Conservation (phyloP, 768 basidiomycete species). For the Termitomyces sp. region DNA sequence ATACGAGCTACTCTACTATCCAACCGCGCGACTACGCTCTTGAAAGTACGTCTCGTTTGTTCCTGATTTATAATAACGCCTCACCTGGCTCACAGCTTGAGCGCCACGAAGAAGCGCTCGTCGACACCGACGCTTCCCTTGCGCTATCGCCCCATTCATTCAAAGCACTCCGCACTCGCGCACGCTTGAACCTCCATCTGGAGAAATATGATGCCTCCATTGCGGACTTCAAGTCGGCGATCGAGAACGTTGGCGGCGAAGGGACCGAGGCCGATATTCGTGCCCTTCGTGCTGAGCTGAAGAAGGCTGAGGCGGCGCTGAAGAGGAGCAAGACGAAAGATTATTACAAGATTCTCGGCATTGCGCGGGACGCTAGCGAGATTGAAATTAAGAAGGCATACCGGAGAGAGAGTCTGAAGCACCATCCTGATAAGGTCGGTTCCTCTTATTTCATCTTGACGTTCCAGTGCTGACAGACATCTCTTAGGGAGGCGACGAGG, state of each 20-base stretch:
- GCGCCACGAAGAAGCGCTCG: constrained; percentile 64
- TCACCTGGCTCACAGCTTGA: constrained; percentile 47
- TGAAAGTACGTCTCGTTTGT: constrained; percentile 50
- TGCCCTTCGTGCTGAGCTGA: constrained; percentile 62
- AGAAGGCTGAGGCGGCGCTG: constrained; percentile 77
- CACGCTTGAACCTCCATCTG: constrained; percentile 70
- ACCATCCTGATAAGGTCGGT: constrained; percentile 79
- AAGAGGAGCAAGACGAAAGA: constrained; percentile 91
- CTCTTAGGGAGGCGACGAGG: constrained; percentile 85
- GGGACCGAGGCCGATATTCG: constrained; percentile 62
- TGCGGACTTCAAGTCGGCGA: constrained; percentile 76
- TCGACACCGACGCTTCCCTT: constrained; percentile 70
- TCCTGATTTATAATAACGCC: background rate
- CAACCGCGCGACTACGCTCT: constrained; percentile 79
- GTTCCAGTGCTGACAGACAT: background rate
- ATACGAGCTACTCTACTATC: constrained; percentile 79
- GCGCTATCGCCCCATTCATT: constrained; percentile 61
- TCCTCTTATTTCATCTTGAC: constrained; percentile 8
- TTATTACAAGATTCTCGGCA: constrained; percentile 78
- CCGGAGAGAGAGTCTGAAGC: constrained; percentile 79
- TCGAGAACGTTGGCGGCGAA: constrained; percentile 68
- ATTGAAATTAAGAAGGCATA: constrained; percentile 90
- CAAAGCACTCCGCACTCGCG: constrained; percentile 86
- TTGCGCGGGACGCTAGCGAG: constrained; percentile 61
- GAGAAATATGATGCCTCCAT: constrained; percentile 74